phyloP scores from a whole-genome alignment of 805 yeast genomes.

The Candida cerambycidarum region DNA sequence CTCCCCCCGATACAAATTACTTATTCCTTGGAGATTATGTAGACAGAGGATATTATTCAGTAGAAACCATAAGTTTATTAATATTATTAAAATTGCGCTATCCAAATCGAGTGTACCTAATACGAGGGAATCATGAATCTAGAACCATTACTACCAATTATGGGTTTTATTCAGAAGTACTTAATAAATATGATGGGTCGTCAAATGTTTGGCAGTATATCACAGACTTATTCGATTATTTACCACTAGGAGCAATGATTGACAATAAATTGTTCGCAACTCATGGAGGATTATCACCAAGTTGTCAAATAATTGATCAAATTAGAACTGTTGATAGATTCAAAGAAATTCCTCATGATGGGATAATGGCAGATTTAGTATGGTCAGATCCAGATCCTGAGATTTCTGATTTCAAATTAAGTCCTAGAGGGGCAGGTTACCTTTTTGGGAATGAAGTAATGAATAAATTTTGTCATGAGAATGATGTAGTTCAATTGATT shows the following conservation, averaged over 20 bases:
- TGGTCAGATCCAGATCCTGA: slow-evolving; percentile 98
- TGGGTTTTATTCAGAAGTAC: slow-evolving; percentile 94
- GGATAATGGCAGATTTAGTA: slow-evolving; percentile 98
- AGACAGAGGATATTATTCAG: slow-evolving; percentile 90
- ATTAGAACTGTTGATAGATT: slow-evolving; percentile 87
- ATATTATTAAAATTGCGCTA: slow-evolving; percentile 83
- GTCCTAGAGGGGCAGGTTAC: slow-evolving; percentile 98
- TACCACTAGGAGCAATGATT: slow-evolving; percentile 85
- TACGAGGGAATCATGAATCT: slow-evolving; percentile 96
- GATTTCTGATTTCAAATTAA: slow-evolving; percentile 72
- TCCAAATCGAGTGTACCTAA: slow-evolving; percentile 77
- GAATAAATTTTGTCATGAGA: slow-evolving; percentile 76
- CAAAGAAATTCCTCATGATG: slow-evolving; percentile 96
- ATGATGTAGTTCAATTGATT: slow-evolving; percentile 75
- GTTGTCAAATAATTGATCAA: slow-evolving; percentile 91
- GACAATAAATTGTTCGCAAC: slow-evolving; percentile 90
- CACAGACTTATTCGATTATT: slow-evolving; percentile 90
- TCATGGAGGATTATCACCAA: slow-evolving; percentile 96
- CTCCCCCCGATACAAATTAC: slow-evolving; percentile 90
- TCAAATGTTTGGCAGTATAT: slow-evolving; percentile 81
- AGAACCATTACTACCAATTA: slow-evolving; percentile 96
- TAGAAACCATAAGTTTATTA: slow-evolving; percentile 85
- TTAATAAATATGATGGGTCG: slow-evolving; percentile 76
- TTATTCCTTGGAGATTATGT: slow-evolving; percentile 94
- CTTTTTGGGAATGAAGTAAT: slow-evolving; percentile 92